These are phyloP conservation scores for Pelargonium nanum DNA, from an alignment of 345 rosid species.

Conservation along the genomic window DNA sequence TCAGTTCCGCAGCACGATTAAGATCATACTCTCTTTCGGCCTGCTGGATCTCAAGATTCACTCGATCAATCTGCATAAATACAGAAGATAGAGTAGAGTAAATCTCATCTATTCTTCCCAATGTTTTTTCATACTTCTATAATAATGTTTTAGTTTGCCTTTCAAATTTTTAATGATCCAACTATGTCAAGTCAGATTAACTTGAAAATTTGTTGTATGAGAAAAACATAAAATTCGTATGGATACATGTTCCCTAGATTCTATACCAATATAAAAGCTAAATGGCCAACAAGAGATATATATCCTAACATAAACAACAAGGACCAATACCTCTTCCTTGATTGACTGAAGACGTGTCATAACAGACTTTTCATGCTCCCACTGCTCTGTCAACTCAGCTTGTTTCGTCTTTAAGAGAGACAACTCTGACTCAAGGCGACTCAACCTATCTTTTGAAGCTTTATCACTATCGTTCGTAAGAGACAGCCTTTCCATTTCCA, in stretches of 20 bases:
- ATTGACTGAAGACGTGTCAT: slow-evolving; percentile 92
- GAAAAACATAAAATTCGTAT: neutral
- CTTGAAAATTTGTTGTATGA: neutral
- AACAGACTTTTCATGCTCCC: slow-evolving; percentile 98
- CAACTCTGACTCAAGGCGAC: slow-evolving; percentile 74
- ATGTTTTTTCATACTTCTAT: too few relatives aligned
- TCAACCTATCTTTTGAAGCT: slow-evolving; percentile 88
- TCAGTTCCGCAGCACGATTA: slow-evolving; percentile 96
- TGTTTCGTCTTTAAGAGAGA: slow-evolving; percentile 68
- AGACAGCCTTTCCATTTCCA: slow-evolving; percentile 97
- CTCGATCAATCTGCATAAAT: slow-evolving; percentile 65
- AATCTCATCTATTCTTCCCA: neutral
- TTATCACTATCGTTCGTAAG: slow-evolving; percentile 83
- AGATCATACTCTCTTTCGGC: slow-evolving; percentile 98
- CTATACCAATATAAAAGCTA: neutral
- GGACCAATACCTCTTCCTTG: slow-evolving; percentile 66
- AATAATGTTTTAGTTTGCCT: neutral
- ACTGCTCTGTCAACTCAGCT: slow-evolving; percentile 73
- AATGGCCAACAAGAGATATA: neutral
- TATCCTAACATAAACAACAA: neutral
- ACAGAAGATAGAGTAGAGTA: neutral
- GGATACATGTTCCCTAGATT: neutral
- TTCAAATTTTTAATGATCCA: too few relatives aligned
- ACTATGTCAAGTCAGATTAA: neutral
- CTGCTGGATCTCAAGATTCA: slow-evolving; percentile 92